These are phyloP conservation scores for Decorospora gaudefroyi DNA, from an alignment of 2,329 filamentous ascomycete genomes.

Conservation along the genomic window DNA sequence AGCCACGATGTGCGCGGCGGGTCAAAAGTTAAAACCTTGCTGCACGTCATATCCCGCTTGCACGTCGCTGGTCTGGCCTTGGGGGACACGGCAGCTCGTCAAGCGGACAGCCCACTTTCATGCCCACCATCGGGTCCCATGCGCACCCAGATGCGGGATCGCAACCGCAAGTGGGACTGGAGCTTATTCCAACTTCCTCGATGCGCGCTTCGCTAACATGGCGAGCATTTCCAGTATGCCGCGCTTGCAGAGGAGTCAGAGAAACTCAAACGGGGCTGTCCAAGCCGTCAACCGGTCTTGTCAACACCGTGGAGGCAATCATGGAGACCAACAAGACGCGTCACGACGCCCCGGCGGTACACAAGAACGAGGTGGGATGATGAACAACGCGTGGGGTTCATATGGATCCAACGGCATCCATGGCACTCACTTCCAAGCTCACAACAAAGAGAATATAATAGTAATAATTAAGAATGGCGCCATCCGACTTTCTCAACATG, in stretches of 20 bases:
- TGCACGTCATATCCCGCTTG: slow-evolving; percentile 34
- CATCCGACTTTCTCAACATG: slow-evolving; percentile 4
- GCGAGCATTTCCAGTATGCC: neutral
- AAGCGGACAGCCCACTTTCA: slow-evolving; percentile 31
- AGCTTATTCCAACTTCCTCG: slow-evolving; percentile 40
- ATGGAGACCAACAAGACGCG: no score
- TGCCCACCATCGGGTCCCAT: slow-evolving; percentile 28
- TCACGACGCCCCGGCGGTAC: no score
- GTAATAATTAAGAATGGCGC: slow-evolving; percentile 3
- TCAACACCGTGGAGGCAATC: slow-evolving; percentile 4
- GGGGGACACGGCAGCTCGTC: slow-evolving; percentile 20
- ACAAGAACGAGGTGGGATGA: slow-evolving; percentile 14
- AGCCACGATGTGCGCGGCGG: slow-evolving; percentile 17
- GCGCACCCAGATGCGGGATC: slow-evolving; percentile 31
- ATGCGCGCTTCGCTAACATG: neutral
- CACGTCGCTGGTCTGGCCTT: slow-evolving; percentile 33
- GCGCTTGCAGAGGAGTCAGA: slow-evolving; percentile 4
- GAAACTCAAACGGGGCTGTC: neutral
- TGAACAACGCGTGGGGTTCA: slow-evolving; percentile 32
- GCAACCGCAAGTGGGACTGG: slow-evolving; percentile 39
- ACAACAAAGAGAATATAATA: no score
- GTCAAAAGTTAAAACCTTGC: slow-evolving; percentile 19
- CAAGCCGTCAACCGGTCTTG: slow-evolving; percentile 6
- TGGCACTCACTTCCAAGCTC: neutral
- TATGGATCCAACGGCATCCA: slow-evolving; percentile 10